phyloP scores from a whole-genome alignment of 345 rosid genomes.

The Bruguiera sexangula region DNA sequence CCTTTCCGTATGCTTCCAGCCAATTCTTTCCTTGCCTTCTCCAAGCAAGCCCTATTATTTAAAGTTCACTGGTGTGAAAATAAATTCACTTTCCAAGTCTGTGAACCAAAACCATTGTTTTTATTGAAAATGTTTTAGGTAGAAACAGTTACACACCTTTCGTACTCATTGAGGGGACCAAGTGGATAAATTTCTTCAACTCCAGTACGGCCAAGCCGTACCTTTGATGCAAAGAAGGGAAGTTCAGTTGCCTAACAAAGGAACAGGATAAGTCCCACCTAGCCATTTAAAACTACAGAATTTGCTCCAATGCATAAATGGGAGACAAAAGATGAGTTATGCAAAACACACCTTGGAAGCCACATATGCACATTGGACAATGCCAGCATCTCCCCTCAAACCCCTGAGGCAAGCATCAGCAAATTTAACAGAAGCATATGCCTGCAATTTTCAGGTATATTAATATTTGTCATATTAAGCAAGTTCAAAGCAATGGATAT shows the following conservation, averaged over 20 bases:
- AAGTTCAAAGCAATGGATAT: not conserved
- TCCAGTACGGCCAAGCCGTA: constrained; percentile 73
- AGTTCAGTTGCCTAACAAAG: constrained; percentile 79
- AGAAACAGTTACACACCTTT: constrained; percentile 46
- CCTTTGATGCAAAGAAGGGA: constrained; percentile 90
- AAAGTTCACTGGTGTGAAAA: not conserved
- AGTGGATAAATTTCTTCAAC: constrained; percentile 70
- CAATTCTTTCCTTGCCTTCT: constrained; percentile 86
- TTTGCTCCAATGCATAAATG: not conserved
- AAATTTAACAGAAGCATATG: constrained; percentile 96
- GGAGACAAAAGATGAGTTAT: not conserved
- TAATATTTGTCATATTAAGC: not conserved
- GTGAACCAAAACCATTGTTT: not conserved
- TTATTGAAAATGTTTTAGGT: constrained; percentile 1
- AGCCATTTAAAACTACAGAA: not conserved
- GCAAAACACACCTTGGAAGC: constrained; percentile 57
- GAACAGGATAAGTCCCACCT: not conserved
- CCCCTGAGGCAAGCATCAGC: constrained; percentile 90
- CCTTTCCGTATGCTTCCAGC: constrained; percentile 80
- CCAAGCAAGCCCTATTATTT: constrained; percentile 57
- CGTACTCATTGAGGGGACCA: constrained; percentile 77
- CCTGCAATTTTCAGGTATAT: constrained; percentile 41
- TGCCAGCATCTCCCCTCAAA: constrained; percentile 74
- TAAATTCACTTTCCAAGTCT: not conserved
- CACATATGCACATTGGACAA: constrained; percentile 74